These are phyloP conservation scores for Saccharomyces hybrid DNA, from an alignment of 1,139 yeast species.

Conservation along the genomic window DNA sequence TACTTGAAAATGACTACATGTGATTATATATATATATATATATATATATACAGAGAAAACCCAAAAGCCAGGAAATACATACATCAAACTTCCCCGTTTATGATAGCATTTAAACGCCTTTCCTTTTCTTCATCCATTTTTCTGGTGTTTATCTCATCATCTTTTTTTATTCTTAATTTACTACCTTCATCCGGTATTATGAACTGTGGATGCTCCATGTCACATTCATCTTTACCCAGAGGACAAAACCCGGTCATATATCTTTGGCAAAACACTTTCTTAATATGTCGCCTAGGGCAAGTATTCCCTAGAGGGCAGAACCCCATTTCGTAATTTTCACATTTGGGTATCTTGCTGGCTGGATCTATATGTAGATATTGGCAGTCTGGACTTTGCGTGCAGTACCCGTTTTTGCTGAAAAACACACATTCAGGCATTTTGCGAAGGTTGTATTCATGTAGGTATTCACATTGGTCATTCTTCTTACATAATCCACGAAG, in stretches of 20 bases:
- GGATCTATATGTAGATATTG: constrained; percentile 89
- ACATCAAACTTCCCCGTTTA: constrained; percentile 26
- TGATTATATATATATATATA: neutral
- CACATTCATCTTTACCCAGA: constrained; percentile 26
- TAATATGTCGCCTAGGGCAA: constrained; percentile 75
- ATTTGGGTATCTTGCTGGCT: constrained; percentile 75
- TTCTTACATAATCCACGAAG: constrained; percentile 92
- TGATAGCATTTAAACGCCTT: constrained; percentile 30
- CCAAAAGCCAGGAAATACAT: neutral
- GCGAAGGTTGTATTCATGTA: constrained; percentile 88
- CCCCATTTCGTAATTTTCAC: constrained; percentile 77
- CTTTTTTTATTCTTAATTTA: constrained; percentile 26
- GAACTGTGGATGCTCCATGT: constrained; percentile 26
- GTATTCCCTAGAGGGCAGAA: constrained; percentile 90
- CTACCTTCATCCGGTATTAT: constrained; percentile 20
- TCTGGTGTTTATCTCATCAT: constrained; percentile 31
- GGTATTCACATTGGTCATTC: constrained; percentile 91
- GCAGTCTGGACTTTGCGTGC: constrained; percentile 93
- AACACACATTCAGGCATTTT: constrained; percentile 97
- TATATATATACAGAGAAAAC: neutral
- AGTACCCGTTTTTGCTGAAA: constrained; percentile 79
- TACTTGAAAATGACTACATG: constrained; percentile 4
- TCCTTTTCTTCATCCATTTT: constrained; percentile 32
- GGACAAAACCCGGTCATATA: constrained; percentile 94
- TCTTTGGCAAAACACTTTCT: constrained; percentile 71